Percentiles rank a stretch among this genome's conserved stretches.
phyloP scores from a whole-genome alignment of 768 basidiomycete species.

The Mrakia blollopis region DNA sequence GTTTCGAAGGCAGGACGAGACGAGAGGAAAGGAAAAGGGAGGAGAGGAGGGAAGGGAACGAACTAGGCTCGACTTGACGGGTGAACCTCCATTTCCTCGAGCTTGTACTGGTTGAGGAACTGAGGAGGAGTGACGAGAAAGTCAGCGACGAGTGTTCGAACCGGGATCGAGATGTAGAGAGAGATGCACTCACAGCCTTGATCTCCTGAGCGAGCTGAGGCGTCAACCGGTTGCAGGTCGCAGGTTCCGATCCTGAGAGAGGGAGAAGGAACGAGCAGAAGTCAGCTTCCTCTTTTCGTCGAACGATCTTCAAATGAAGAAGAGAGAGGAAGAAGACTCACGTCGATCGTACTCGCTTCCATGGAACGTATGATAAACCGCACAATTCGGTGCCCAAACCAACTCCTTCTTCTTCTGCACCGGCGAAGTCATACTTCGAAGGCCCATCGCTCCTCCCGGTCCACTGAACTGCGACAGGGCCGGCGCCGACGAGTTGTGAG shows the following conservation, averaged over 20 bases:
- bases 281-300: not conserved
- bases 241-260: slow-evolving; percentile 58
- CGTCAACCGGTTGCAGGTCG: slow-evolving; percentile 93
- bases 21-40: not conserved
- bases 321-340: slow-evolving; percentile 9
- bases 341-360: slow-evolving; percentile 84
- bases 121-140: no score
- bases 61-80: not conserved
- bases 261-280: not conserved
- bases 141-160: no score
- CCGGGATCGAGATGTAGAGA: no score
- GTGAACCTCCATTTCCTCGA: slow-evolving; percentile 99
- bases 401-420: slow-evolving; percentile 66
- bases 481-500: slow-evolving; percentile 81
- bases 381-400: slow-evolving; percentile 84
- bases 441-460: slow-evolving; percentile 34
- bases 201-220: slow-evolving; percentile 92
- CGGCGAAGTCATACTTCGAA: slow-evolving; percentile 43
- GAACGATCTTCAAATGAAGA: not conserved
- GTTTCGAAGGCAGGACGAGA: no score
- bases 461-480: slow-evolving; percentile 56
- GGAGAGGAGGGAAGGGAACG: no score
- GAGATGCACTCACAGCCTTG: slow-evolving; percentile 50
- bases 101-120: slow-evolving; percentile 86
- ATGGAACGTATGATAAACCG: slow-evolving; percentile 96